Base-by-base conservation (phyloP, 768 basidiomycete species). In the Udeniomyces megalosporus region DNA sequence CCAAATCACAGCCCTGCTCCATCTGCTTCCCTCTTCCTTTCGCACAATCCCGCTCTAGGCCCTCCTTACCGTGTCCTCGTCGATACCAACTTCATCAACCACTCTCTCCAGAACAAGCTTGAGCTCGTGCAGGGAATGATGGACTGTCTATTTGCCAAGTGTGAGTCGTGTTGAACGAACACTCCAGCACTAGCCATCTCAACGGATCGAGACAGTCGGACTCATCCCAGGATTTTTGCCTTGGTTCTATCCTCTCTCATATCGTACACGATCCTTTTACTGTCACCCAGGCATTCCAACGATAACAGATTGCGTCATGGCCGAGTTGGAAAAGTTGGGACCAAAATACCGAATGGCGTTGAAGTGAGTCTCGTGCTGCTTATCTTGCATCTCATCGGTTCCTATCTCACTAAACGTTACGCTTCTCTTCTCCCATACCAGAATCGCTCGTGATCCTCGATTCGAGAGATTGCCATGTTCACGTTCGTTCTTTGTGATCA, bases 81-180 rank as follows among this genome's bases (percentile, higher is more conserved):
- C 64, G 95, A 99, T 74, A 99, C 95, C 71, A 99, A 99, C 73
- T 97, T 99, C 69, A 99, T 99, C 79, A 97, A 97, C 72, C 93
- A 97, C 73, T 88, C 85, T 67, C 79, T 99, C 53, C 95, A 99
- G 76, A 99, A 97, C 75, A 95, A 96, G 74, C 76, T 99, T 67
- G 95, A 99, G 73, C 80, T 97, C 59, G 78, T 96, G 24, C 83
- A 84, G 69, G 91, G 88, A n/a, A 96, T 99, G 95, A 97, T 99
- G 95, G 95, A 99, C 71, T 93, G 90, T 70, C 78, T 97, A 17
- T 95, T 88, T 74, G 95, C 95, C 14, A 97, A 99, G 77, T 96
- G 93, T 93, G 67, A 61, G 81, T 73, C 38, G 32, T 22, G 10
- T 28, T 32, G 10, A 55, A n/a, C 38, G 31, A 14, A 44, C 4